A percentile compares a stretch with the other conserved stretches of the same genome.
Evolutionary conservation across 352 stramenopile genomes (phyloP).

Genomic region (Aphanomyces stellatus): DNA sequence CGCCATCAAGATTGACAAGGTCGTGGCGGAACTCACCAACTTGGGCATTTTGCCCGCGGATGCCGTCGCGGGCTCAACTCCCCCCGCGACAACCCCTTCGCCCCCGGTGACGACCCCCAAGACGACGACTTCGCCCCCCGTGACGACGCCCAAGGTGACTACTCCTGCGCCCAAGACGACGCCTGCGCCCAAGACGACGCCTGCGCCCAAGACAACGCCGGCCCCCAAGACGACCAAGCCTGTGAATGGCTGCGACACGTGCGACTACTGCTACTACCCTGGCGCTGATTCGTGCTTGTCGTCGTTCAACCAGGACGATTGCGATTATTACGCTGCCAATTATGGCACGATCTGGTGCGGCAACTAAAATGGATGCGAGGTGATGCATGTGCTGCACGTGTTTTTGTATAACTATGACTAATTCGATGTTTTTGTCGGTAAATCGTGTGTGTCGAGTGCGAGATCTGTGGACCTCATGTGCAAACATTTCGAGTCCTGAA

Average conservation of each 20-base stretch:
- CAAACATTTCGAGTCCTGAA: too few species aligned
- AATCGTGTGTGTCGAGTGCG: too few species aligned
- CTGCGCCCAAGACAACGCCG: not conserved
- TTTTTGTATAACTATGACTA: too few species aligned
- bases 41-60: not conserved
- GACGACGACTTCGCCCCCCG: too few species aligned
- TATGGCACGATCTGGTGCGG: not conserved
- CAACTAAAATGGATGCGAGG: too few species aligned
- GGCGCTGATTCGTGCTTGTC: not conserved
- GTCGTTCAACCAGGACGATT: not conserved
- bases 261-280: not conserved
- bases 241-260: not conserved
- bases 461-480: too few species aligned
- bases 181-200: too few species aligned
- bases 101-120: not conserved
- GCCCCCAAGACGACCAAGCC: not conserved
- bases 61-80: not conserved
- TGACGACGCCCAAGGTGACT: too few species aligned
- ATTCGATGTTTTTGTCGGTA: too few species aligned
- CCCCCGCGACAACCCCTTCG: not conserved
- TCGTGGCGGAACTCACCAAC: conserved; percentile 25
- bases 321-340: not conserved
- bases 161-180: not conserved
- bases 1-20: conserved; percentile 33
- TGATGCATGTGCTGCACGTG: too few species aligned